Evolutionary conservation across 2,329 filamentous ascomycete species (phyloP).

Genomic region (Rhynchosporium graminicola): DNA sequence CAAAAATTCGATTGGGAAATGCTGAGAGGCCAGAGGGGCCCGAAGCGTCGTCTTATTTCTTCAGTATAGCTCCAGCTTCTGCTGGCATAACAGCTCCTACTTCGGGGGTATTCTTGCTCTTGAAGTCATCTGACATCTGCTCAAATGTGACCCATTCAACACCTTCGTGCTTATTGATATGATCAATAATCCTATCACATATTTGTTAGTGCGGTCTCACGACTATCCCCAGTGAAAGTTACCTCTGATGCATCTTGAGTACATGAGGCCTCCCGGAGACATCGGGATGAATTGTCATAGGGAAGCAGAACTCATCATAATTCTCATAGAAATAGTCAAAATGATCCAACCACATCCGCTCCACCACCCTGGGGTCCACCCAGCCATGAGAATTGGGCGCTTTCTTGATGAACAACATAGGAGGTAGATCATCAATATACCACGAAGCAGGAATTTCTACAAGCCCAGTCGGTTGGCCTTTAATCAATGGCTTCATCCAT

Average conservation of each 20-base stretch:
- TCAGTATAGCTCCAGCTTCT: conserved; percentile 19
- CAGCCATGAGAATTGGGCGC: conserved; percentile 63
- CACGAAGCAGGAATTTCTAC: conserved; percentile 67
- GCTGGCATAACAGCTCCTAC: conserved; percentile 63
- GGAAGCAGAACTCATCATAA: conserved; percentile 76
- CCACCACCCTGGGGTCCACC: conserved; percentile 55
- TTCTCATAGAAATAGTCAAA: conserved; percentile 76
- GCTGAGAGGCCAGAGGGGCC: no score
- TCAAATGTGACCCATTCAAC: conserved; percentile 71
- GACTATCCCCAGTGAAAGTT: conserved; percentile 64
- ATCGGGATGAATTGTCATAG: conserved; percentile 76
- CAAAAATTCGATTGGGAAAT: no score
- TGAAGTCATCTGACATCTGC: conserved; percentile 73
- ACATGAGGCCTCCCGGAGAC: conserved; percentile 72
- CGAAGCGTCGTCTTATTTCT: conserved; percentile 3
- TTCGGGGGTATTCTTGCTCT: conserved; percentile 60
- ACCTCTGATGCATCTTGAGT: conserved; percentile 72
- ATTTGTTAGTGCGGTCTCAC: conserved; percentile 56
- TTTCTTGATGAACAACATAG: conserved; percentile 73
- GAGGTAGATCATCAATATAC: conserved; percentile 63
- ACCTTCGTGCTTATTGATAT: conserved; percentile 62
- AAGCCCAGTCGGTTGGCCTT: conserved; percentile 60
- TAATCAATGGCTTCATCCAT: conserved; percentile 67
- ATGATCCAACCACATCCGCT: conserved; percentile 48
- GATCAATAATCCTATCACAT: conserved; percentile 69